phyloP scores from a whole-genome alignment of 1,139 yeast genomes.

The Candida pseudoviswanathii region DNA sequence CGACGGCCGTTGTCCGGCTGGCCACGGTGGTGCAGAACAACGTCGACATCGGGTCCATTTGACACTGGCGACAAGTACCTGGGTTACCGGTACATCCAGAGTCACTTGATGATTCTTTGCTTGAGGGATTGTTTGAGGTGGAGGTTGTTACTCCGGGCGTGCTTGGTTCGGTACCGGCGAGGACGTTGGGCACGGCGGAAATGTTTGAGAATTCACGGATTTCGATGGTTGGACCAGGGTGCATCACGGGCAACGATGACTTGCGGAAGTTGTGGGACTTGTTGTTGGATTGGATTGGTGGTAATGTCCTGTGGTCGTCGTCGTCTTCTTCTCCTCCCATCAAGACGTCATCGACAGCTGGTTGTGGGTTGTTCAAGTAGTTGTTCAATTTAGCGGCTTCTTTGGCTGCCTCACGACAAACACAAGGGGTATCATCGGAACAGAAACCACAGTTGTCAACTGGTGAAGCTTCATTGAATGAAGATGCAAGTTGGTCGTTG shows the following conservation, averaged over 20 bases:
- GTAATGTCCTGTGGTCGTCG: conserved; percentile 31
- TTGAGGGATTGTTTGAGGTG: conserved; percentile 7
- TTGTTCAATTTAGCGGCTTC: conserved; percentile 49
- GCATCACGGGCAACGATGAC: conserved; percentile 57
- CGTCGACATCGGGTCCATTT: conserved; percentile 84
- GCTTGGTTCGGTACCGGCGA: conserved; percentile 15
- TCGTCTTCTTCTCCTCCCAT: conserved; percentile 17
- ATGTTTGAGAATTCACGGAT: conserved; percentile 47
- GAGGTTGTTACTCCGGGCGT: conserved; percentile 7
- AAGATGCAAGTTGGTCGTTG: conserved; percentile 4
- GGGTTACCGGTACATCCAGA: conserved; percentile 84
- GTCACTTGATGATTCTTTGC: conserved; percentile 16
- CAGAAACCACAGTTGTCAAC: conserved; percentile 91
- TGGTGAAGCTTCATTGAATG: conserved; percentile 50
- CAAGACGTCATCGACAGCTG: conserved; percentile 16
- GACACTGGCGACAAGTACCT: conserved; percentile 85
- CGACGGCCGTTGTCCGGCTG: conserved; percentile 30
- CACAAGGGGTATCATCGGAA: conserved; percentile 88
- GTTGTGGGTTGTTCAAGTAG: conserved; percentile 22
- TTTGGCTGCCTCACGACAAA: conserved; percentile 81
- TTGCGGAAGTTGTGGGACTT: conserved; percentile 26
- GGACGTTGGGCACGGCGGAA: conserved; percentile 42
- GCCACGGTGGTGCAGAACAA: conserved; percentile 87
- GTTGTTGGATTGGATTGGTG: conserved; percentile 35
- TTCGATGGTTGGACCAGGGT: conserved; percentile 67